These are phyloP conservation scores for Nematodospora anomalae DNA, from an alignment of 1,139 yeast genomes.

Conservation along the genomic window DNA sequence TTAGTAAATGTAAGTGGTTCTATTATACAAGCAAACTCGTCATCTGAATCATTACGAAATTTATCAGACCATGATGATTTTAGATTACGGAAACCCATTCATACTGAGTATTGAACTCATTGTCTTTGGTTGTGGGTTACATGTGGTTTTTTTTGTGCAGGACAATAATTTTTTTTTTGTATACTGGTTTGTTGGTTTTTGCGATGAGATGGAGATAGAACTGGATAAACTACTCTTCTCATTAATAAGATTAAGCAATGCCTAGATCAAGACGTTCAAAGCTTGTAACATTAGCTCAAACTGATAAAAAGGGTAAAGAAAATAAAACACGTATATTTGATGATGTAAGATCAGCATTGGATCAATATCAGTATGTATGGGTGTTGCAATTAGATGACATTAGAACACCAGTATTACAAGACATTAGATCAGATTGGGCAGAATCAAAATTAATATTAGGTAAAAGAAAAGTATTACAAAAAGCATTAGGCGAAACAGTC, in stretches of 20 bases:
- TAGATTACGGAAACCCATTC: not conserved
- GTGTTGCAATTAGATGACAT: conserved; percentile 86
- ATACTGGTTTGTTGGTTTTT: not conserved
- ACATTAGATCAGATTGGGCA: conserved; percentile 86
- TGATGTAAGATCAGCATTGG: conserved; percentile 81
- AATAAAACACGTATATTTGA: conserved; percentile 89
- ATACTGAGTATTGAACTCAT: not conserved
- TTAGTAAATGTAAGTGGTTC: not conserved
- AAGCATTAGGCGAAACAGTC: conserved; percentile 83
- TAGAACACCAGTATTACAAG: conserved; percentile 93
- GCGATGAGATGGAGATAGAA: not conserved
- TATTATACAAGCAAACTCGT: not conserved
- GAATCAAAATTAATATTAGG: conserved; percentile 90
- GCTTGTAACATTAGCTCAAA: conserved; percentile 92
- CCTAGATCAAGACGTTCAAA: conserved; percentile 95
- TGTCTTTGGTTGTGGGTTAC: too few species aligned
- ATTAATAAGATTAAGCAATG: conserved; percentile 44
- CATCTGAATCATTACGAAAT: conserved; percentile 1
- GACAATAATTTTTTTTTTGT: not conserved
- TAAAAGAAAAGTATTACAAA: conserved; percentile 87
- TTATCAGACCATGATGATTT: not conserved
- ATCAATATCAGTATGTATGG: conserved; percentile 77
- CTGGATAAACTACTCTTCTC: not conserved
- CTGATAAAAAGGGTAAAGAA: conserved; percentile 93
- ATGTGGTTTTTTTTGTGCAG: not conserved